Base-by-base conservation (phyloP, 148 eudicot species). In the Rhododendron simsii region DNA sequence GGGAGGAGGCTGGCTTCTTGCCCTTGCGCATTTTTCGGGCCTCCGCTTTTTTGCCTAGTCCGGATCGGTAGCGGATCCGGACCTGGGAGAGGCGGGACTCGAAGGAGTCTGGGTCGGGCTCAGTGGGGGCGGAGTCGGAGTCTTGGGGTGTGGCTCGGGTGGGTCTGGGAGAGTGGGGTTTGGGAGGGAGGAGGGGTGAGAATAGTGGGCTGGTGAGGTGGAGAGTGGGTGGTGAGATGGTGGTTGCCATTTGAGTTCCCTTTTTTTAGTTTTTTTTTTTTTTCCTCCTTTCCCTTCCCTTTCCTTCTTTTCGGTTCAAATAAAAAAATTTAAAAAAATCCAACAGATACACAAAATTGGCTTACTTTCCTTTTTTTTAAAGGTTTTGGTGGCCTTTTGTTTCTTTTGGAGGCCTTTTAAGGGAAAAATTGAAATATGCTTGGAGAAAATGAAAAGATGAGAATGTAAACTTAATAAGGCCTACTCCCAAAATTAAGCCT, bases 31-130 rank as follows among this genome's bases (percentile, higher is more conserved):
- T 79, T 85, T 95, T 96, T 23, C 97, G 91, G 44, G 83, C 81
- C 85, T 96, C 98, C 28, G 99, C 97, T 79, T 95, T 95, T 83
- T 96, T 96, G 1, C 99, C 98, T 0, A 91, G 90, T 6, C 99
- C 98, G 45, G 94, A 91, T 6, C 92, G 88, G 91, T 92, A 91
- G 23, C 91, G 87, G 83, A 91, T 86, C 1, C 99, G 94, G 86
- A 94, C 82, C 78, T 89, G 93, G 41, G 93, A 89, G 33, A 96
- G 93, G 6, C 95, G 91, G 83, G 87, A 73, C 9, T 96, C 98
- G 89, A 96, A 95, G 84, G 74, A 71, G 86, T 94, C 96, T 2
- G 91, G 53, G n/a, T 59, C n/a, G 26, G 84, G 16, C 85, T 90
- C 7, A 33, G 59, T 30, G 11, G 89, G 0, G 65, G 93, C 6